Conservation (phyloP, 257 asterid species). For the Solanum piurae region DNA sequence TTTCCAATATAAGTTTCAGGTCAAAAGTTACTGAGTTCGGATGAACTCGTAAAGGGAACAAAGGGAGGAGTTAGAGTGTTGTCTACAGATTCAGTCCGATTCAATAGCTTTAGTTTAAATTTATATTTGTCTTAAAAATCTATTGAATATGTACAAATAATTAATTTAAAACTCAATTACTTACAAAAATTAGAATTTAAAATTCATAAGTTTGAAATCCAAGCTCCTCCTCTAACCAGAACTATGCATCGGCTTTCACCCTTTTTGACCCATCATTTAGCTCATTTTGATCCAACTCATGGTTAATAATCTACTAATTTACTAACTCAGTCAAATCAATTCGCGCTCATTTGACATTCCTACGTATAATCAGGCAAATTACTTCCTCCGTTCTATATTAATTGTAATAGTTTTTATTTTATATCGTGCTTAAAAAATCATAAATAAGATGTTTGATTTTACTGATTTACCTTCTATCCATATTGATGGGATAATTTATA, state of each 20-base stretch:
- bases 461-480: no score
- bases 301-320: neutral
- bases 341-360: neutral
- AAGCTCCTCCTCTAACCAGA: neutral
- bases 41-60: neutral
- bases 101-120: neutral
- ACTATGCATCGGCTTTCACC: accelerated
- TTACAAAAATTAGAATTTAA: neutral
- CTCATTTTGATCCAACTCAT: neutral
- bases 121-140: neutral
- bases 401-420: no score
- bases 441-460: no score
- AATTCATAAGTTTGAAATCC: neutral
- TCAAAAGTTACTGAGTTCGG: neutral
- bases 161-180: neutral
- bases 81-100: neutral
- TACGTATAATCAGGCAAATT: neutral
- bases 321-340: neutral
- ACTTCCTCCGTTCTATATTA: no score
- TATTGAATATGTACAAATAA: neutral
- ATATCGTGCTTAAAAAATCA: no score
- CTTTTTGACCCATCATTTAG: neutral
- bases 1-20: neutral
- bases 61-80: neutral
- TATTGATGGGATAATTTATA: no score